Base-by-base conservation (phyloP, 2,329 filamentous ascomycete genomes). In the Fusarium kyushuense region DNA sequence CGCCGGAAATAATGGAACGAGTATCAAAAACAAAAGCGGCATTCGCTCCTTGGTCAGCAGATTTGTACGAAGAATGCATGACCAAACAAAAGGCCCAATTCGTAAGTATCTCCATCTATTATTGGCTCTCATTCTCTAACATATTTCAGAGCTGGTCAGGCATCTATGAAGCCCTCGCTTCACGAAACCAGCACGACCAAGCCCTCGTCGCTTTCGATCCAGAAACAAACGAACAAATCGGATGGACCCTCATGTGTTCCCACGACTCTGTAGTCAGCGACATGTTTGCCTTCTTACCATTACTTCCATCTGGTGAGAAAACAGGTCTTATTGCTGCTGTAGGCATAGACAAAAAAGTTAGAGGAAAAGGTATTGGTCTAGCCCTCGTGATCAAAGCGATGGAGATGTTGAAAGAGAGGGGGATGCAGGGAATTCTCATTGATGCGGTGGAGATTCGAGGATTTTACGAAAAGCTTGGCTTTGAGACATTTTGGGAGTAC, bases 221-320 rank as follows among this genome's bases (percentile, higher is more conserved):
- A 0, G 69, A 73, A 1, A 74, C 67, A 1, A 71, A 73, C 2
- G 59, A 58, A 13, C 72, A 74, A 21, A 62, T 74, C 10, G 72
- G 72, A 16, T 74, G 72, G 72, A 72, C 72, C 0, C 49, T 73
- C 1, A 74, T 74, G 71, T 72, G 64, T 40, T 72, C 71, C 1
- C 54, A 45, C 6, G 46, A 46, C 0, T 27, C 67, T 0, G 35
- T 65, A 2, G 36, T 62, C 0, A 36, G 46, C 11, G 38, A 63
- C 6, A 25, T 27, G 0, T 66, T 56, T 1, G 64, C 71, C 0
- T 74, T 74, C 1, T 14, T 74, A 11, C 69, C 71, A 1, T 43
- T 74, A 4, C n/a, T 63, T 6, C 71, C 69, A 0, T 65, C 72
- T 0, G 58, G 55, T 1, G 54, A 74, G 0, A 73, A 67, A 36